Evolutionary conservation across 805 yeast genomes (phyloP).

Genomic region (Candida golubevii): DNA sequence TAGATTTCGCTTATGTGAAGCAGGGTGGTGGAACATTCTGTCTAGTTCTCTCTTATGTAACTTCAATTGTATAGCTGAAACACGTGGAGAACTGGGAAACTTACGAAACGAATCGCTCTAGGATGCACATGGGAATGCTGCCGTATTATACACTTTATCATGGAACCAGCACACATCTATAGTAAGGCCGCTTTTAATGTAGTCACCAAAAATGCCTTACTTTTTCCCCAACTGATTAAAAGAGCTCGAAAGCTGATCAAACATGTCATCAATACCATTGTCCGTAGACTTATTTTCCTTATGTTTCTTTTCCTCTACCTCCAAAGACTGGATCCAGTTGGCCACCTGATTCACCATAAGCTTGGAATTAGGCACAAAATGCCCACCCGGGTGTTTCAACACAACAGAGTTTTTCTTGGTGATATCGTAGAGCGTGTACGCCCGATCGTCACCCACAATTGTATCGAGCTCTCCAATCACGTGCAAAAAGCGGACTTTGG

Average conservation of each 20-base stretch:
- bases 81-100: no score
- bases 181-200: no score
- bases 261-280: slow-evolving; percentile 34
- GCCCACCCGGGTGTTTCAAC: slow-evolving; percentile 92
- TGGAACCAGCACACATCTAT: no score
- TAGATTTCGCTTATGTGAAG: no score
- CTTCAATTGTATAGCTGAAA: no score
- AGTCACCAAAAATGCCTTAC: neutral
- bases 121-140: no score
- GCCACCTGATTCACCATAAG: slow-evolving; percentile 35
- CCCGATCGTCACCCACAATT: slow-evolving; percentile 71
- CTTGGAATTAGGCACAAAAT: slow-evolving; percentile 89
- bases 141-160: no score
- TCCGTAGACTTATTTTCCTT: slow-evolving; percentile 20
- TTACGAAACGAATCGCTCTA: no score
- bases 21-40: no score
- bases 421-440: slow-evolving; percentile 49
- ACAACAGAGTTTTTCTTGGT: slow-evolving; percentile 47
- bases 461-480: slow-evolving; percentile 85
- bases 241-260: slow-evolving; percentile 22
- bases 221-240: slow-evolving; percentile 2
- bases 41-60: no score
- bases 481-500: slow-evolving; percentile 49
- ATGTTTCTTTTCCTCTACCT: slow-evolving; percentile 11
- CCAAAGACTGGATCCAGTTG: slow-evolving; percentile 32